Conservation (phyloP, 1,139 yeast genomes). For the Williopsis jadinii region DNA sequence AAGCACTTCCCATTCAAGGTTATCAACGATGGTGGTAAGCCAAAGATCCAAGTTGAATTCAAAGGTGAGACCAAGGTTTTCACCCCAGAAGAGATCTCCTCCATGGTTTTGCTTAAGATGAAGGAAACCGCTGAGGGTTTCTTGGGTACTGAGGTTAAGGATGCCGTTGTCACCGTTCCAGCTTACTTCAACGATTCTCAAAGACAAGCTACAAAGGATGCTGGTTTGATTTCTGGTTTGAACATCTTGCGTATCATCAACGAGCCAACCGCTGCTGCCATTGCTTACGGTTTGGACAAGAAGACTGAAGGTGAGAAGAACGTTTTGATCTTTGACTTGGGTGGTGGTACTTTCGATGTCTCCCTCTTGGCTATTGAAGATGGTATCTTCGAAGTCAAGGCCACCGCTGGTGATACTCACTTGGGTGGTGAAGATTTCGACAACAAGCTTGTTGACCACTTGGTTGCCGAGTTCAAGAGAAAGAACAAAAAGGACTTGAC, state of each 20-base stretch:
- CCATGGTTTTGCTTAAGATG: slow-evolving; percentile 97
- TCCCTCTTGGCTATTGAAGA: slow-evolving; percentile 92
- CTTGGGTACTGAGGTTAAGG: slow-evolving; percentile 86
- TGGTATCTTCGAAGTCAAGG: slow-evolving; percentile 98
- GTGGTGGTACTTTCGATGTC: slow-evolving; percentile 99
- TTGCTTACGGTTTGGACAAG: slow-evolving; percentile 98
- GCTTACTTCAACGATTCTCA: slow-evolving; percentile 98
- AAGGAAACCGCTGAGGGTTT: slow-evolving; percentile 97
- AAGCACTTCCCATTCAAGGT: slow-evolving; percentile 98
- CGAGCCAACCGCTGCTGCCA: slow-evolving; percentile 99
- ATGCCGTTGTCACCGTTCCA: slow-evolving; percentile 96
- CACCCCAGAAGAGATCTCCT: slow-evolving; percentile 96
- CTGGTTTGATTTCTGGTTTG: slow-evolving; percentile 97
- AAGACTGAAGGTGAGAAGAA: slow-evolving; percentile 79
- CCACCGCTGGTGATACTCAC: slow-evolving; percentile 97
- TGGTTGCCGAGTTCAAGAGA: slow-evolving; percentile 79
- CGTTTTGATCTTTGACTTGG: slow-evolving; percentile 92
- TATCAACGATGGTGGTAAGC: slow-evolving; percentile 80
- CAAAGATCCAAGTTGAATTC: slow-evolving; percentile 91
- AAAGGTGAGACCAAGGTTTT: slow-evolving; percentile 89
- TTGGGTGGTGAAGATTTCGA: slow-evolving; percentile 71
- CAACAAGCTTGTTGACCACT: slow-evolving; percentile 72
- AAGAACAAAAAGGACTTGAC: slow-evolving; percentile 73
- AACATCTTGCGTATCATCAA: slow-evolving; percentile 95
- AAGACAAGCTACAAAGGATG: slow-evolving; percentile 99